These are phyloP conservation scores for Aureoboletus auriporus DNA, from an alignment of 768 basidiomycete species.

Conservation along the genomic window DNA sequence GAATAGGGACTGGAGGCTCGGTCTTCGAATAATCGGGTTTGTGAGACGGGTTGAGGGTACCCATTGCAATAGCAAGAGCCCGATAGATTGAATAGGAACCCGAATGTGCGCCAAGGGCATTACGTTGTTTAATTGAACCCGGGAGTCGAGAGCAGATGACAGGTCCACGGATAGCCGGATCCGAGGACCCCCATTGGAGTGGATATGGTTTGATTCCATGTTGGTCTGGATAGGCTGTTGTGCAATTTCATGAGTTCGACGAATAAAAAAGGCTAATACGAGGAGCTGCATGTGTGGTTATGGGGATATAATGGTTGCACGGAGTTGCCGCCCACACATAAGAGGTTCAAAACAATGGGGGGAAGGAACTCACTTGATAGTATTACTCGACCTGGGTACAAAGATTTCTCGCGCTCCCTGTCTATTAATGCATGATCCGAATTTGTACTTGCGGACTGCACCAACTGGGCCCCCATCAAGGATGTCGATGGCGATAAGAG, in stretches of 20 bases:
- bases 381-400: conserved; percentile 82
- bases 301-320: not conserved
- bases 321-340: not conserved
- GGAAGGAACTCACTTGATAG: conserved; percentile 64
- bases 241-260: conserved; percentile 9
- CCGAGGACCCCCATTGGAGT: conserved; percentile 75
- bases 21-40: conserved; percentile 81
- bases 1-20: conserved; percentile 79
- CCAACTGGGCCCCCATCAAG: conserved; percentile 21
- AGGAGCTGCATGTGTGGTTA: conserved; percentile 6
- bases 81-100: conserved; percentile 95
- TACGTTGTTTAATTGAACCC: conserved; percentile 81
- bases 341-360: not conserved
- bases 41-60: conserved; percentile 70
- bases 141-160: conserved; percentile 86
- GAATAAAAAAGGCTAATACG: not conserved
- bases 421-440: conserved; percentile 34
- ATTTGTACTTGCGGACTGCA: conserved; percentile 21
- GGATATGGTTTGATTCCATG: conserved; percentile 80
- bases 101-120: conserved; percentile 90
- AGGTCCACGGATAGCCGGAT: conserved; percentile 70
- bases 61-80: conserved; percentile 89
- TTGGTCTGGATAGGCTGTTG: conserved; percentile 82
- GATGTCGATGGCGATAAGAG: conserved; percentile 29
- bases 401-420: conserved; percentile 64